These are phyloP conservation scores for Botrytis paeoniae DNA, from an alignment of 2,329 filamentous ascomycete species.

Conservation along the genomic window DNA sequence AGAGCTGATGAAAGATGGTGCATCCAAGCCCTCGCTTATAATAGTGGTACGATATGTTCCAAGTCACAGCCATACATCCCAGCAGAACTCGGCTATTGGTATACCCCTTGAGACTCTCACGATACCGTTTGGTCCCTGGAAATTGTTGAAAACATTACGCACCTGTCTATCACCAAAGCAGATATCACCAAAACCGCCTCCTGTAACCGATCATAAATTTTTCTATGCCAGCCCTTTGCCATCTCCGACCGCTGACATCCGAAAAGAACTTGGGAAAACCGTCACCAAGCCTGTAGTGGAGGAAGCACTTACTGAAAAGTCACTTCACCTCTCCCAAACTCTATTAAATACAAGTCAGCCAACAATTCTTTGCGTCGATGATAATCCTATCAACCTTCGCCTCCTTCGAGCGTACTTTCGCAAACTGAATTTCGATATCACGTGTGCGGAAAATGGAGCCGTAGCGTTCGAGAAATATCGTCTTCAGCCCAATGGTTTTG, in stretches of 20 bases:
- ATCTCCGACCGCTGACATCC: not conserved
- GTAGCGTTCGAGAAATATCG: constrained; percentile 41
- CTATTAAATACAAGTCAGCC: not conserved
- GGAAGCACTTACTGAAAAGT: not conserved
- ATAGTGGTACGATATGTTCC: constrained; percentile 11
- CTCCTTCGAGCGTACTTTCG: constrained; percentile 34
- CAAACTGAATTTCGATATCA: constrained; percentile 36
- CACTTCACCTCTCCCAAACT: not conserved
- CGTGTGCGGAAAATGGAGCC: constrained; percentile 44
- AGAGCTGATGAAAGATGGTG: not conserved
- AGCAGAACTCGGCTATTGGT: not conserved
- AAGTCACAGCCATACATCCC: not conserved
- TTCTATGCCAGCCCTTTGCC: not conserved
- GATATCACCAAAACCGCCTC: not conserved
- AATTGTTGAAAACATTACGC: constrained; percentile 15
- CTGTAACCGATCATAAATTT: not conserved
- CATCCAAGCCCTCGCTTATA: constrained; percentile 7
- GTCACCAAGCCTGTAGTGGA: not conserved
- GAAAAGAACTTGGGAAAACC: not conserved
- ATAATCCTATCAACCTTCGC: constrained; percentile 42
- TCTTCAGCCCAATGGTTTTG: constrained; percentile 34
- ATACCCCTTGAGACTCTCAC: constrained; percentile 17
- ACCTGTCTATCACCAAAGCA: constrained; percentile 13
- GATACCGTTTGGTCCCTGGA: constrained; percentile 17
- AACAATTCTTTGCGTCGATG: constrained; percentile 38